Evolutionary conservation across 306 rosid genomes (phyloP).

Genomic region (Quercus glauca): DNA sequence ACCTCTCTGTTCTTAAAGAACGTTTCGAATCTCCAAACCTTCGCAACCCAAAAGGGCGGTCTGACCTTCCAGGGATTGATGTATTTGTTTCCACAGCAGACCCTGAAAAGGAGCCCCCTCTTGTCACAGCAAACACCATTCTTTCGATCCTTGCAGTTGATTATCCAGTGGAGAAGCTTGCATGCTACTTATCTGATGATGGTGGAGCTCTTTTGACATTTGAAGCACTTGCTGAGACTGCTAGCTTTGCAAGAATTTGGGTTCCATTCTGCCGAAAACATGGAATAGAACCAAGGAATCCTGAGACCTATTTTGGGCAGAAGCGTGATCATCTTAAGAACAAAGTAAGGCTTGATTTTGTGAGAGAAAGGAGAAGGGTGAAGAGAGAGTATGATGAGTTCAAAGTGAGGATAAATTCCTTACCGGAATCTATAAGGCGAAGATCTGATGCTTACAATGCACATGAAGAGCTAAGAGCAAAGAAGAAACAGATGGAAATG

Average conservation of each 20-base stretch:
- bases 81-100: conserved; percentile 87
- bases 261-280: conserved; percentile 84
- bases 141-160: conserved; percentile 83
- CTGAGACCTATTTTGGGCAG: conserved; percentile 80
- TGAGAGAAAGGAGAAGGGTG: conserved; percentile 78
- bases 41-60: conserved; percentile 74
- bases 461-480: conserved; percentile 73
- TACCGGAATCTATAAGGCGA: conserved; percentile 77
- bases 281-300: conserved; percentile 70
- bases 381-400: conserved; percentile 87
- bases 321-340: conserved; percentile 79
- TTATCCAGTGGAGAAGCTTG: conserved; percentile 80
- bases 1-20: conserved; percentile 66
- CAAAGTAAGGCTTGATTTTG: conserved; percentile 82
- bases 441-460: conserved; percentile 87
- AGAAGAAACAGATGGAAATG: conserved; percentile 75
- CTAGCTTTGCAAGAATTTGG: conserved; percentile 76
- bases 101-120: conserved; percentile 89
- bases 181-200: conserved; percentile 84
- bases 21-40: conserved; percentile 75
- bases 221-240: conserved; percentile 87
- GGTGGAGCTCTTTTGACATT: conserved; percentile 81
- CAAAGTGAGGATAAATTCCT: conserved; percentile 76
- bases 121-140: conserved; percentile 81
- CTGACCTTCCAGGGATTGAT: conserved; percentile 85